These are phyloP conservation scores for Paspalum notatum DNA, from an alignment of 176 grass and related monocot genomes.

Conservation along the genomic window DNA sequence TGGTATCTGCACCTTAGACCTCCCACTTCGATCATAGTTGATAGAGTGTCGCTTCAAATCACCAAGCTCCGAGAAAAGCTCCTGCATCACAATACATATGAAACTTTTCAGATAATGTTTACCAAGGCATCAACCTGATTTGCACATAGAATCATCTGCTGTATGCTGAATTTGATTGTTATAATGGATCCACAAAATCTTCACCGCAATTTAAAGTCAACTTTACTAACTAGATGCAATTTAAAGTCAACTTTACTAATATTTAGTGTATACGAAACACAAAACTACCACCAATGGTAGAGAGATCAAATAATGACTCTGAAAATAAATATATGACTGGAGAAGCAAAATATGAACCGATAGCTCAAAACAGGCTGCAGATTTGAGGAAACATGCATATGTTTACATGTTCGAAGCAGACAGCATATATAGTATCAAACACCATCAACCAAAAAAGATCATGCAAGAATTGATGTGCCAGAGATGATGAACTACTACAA, in stretches of 20 bases:
- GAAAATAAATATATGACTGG: background rate
- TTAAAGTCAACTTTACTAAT: too few species aligned
- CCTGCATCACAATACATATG: conserved; percentile 45
- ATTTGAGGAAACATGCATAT: background rate
- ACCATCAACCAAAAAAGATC: too few species aligned
- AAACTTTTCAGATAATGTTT: conserved; percentile 30
- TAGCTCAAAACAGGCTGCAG: background rate
- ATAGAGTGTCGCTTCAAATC: conserved; percentile 81
- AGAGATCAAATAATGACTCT: background rate
- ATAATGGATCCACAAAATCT: background rate
- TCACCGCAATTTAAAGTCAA: background rate
- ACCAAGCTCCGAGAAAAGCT: conserved; percentile 88
- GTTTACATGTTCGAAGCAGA: background rate
- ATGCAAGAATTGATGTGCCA: background rate
- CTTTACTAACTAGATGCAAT: background rate
- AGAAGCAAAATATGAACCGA: background rate
- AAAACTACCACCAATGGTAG: background rate
- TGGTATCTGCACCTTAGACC: conserved; percentile 73
- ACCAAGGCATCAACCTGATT: background rate
- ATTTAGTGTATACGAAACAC: background rate
- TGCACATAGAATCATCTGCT: background rate
- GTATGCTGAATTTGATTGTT: background rate
- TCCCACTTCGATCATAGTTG: conserved; percentile 88
- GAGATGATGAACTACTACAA: background rate
- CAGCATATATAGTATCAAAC: background rate